Conservation (phyloP, 2,329 filamentous ascomycete species). For the Clarireedia homoeocarpa region DNA sequence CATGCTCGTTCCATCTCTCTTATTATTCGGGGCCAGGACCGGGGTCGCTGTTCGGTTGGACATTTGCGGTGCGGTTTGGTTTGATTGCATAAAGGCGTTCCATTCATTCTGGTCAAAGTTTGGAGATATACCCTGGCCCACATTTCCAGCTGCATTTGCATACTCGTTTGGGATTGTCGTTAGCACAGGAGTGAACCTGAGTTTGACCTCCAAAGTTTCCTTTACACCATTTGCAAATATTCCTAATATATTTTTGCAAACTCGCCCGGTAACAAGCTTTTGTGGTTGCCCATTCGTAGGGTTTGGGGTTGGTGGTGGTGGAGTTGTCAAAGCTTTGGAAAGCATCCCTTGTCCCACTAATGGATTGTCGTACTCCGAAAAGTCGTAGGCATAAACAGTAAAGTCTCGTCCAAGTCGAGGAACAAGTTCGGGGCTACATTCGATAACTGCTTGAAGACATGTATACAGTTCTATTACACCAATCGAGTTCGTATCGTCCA, state of each 20-base stretch:
- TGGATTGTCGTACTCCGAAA: constrained; percentile 88
- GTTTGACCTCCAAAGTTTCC: constrained; percentile 87
- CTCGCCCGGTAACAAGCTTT: constrained; percentile 75
- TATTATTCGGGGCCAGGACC: constrained; percentile 5
- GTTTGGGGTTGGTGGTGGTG: constrained; percentile 47
- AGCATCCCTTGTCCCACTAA: constrained; percentile 94
- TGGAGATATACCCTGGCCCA: constrained; percentile 47
- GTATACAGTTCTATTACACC: constrained; percentile 81
- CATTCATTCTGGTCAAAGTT: constrained; percentile 68
- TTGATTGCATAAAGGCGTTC: constrained; percentile 68
- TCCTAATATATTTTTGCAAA: constrained; percentile 77
- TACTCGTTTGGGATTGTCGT: constrained; percentile 50
- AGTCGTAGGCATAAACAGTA: constrained; percentile 95
- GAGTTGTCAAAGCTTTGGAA: constrained; percentile 63
- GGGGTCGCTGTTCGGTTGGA: constrained; percentile 16
- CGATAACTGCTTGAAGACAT: constrained; percentile 74
- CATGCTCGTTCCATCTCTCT: constrained; percentile 26
- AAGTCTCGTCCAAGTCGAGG: constrained; percentile 68
- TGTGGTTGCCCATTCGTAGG: constrained; percentile 53
- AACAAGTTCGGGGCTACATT: constrained; percentile 78
- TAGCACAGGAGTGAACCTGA: constrained; percentile 73
- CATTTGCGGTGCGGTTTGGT: constrained; percentile 43
- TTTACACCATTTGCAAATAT: constrained; percentile 76
- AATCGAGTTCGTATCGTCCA: constrained; percentile 75
- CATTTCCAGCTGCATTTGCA: constrained; percentile 51